A percentile compares a stretch with the other conserved stretches of the same genome.
Conservation (phyloP, 2,329 filamentous ascomycete species). For the Diaporthe citriasiana region DNA sequence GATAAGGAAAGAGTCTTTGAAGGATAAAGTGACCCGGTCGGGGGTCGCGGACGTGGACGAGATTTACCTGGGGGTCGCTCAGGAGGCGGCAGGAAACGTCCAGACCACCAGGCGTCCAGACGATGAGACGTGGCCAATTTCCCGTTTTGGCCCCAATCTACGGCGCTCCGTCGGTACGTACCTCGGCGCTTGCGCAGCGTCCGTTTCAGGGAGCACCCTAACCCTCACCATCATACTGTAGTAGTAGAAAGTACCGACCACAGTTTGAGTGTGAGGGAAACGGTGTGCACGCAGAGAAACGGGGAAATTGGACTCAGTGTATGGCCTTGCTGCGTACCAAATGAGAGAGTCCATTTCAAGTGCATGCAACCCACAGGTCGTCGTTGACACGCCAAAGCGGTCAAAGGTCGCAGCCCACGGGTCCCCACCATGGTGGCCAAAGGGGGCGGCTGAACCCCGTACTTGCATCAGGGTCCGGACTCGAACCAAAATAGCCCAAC, state of each 20-base stretch:
- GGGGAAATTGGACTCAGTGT: neutral
- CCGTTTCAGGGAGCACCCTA: constrained; percentile 16
- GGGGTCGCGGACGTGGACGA: constrained; percentile 2
- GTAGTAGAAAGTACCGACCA: too few species aligned
- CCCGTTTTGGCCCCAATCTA: constrained; percentile 34
- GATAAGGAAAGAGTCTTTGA: constrained; percentile 31
- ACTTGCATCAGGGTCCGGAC: constrained; percentile 1
- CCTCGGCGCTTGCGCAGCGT: neutral
- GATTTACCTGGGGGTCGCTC: constrained; percentile 7
- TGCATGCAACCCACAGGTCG: neutral
- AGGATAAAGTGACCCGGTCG: constrained; percentile 27
- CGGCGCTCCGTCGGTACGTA: constrained; percentile 10
- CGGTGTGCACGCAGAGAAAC: neutral
- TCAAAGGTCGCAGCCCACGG: constrained; percentile 13
- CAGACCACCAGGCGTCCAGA: neutral
- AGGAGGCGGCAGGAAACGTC: constrained; percentile 24
- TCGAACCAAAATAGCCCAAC: neutral
- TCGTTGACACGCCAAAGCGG: constrained; percentile 2
- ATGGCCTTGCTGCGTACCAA: neutral
- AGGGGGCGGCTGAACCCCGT: constrained; percentile 12
- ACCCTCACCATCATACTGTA: too few species aligned
- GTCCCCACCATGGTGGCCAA: constrained; percentile 5
- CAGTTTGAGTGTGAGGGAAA: neutral
- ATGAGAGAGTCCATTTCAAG: neutral
- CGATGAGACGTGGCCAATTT: constrained; percentile 43